Evolutionary conservation across 2,329 filamentous ascomycete species (phyloP).

Genomic region (Fusarium torulosum): DNA sequence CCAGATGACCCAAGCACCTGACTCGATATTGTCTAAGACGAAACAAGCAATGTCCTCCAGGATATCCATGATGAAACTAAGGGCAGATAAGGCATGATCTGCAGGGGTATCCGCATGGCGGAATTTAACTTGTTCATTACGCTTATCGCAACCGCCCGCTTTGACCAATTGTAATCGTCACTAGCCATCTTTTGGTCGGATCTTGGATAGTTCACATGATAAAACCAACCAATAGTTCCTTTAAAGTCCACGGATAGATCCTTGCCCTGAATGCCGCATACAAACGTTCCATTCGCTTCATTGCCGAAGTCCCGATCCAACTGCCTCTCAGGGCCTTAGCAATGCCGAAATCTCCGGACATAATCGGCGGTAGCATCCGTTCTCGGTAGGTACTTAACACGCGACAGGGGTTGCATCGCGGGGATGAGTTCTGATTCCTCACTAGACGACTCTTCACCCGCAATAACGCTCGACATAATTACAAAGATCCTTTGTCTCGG

Average conservation of each 20-base stretch:
- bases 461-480: not conserved
- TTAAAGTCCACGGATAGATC: conserved; percentile 1
- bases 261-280: not conserved
- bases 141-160: conserved; percentile 25
- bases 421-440: conserved; percentile 7
- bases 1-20: not conserved
- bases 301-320: conserved; percentile 32
- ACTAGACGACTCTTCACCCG: not conserved
- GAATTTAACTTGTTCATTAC: conserved; percentile 24
- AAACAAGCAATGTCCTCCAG: not conserved
- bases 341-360: conserved; percentile 35
- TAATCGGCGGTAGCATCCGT: conserved; percentile 25
- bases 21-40: conserved; percentile 1
- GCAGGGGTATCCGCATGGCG: conserved; percentile 26
- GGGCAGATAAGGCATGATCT: conserved; percentile 27
- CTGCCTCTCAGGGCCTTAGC: conserved; percentile 28
- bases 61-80: conserved; percentile 1
- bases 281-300: conserved; percentile 12
- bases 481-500: conserved; percentile 5
- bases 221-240: conserved; percentile 7
- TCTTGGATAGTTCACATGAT: conserved; percentile 4
- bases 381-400: conserved; percentile 26
- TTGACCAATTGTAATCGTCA: conserved; percentile 4
- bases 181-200: not conserved
- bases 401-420: not conserved